phyloP scores from a whole-genome alignment of 371 early-diverging fungal genomes.

The Cokeromyces recurvatus region DNA sequence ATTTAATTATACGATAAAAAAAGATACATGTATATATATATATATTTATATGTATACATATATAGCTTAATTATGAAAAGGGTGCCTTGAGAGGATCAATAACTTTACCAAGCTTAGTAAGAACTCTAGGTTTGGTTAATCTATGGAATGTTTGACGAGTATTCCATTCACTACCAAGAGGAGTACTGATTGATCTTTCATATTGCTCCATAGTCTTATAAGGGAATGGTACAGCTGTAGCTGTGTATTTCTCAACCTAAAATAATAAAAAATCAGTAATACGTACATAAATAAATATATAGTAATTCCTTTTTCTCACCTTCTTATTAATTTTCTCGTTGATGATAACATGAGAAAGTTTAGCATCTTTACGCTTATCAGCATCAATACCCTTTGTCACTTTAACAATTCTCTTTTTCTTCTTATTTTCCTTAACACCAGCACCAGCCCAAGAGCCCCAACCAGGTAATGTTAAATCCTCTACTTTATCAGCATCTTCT shows the following conservation, averaged over 20 bases:
- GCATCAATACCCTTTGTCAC: slow-evolving; percentile 65
- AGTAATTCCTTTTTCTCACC: too few relatives aligned
- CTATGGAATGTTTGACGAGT: slow-evolving; percentile 68
- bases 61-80: too few relatives aligned
- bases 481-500: slow-evolving; percentile 72
- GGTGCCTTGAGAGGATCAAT: slow-evolving; percentile 79
- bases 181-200: slow-evolving; percentile 76
- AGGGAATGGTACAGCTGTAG: slow-evolving; percentile 77
- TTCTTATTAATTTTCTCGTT: slow-evolving; percentile 82
- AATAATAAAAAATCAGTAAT: not conserved
- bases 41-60: too few relatives aligned
- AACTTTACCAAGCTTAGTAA: slow-evolving; percentile 80
- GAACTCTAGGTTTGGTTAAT: slow-evolving; percentile 76
- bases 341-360: slow-evolving; percentile 86
- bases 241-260: slow-evolving; percentile 69
- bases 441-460: slow-evolving; percentile 94
- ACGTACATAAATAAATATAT: too few relatives aligned
- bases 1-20: too few relatives aligned
- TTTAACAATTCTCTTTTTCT: slow-evolving; percentile 58
- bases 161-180: slow-evolving; percentile 96
- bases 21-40: too few relatives aligned
- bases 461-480: slow-evolving; percentile 87
- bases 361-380: slow-evolving; percentile 73
- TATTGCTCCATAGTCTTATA: slow-evolving; percentile 85
- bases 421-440: slow-evolving; percentile 55